A percentile compares a stretch with the other conserved stretches of the same genome.
Evolutionary conservation across 768 basidiomycete species (phyloP).

Genomic region (Hortiboletus flavorubellus): DNA sequence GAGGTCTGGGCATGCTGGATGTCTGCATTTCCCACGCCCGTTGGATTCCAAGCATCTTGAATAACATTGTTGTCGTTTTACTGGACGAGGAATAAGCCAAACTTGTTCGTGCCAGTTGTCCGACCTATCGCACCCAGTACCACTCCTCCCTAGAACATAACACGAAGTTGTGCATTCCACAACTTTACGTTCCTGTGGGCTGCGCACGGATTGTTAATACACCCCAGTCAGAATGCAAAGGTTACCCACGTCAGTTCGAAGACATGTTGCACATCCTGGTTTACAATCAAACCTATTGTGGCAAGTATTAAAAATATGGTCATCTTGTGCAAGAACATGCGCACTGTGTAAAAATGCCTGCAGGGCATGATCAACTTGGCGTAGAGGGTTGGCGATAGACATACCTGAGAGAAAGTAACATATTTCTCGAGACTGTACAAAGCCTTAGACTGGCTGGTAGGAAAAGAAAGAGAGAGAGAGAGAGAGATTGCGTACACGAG

Average conservation of each 20-base stretch:
- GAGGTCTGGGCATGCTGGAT: too few relatives aligned
- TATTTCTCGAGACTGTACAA: conserved; percentile 35
- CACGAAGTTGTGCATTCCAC: conserved; percentile 59
- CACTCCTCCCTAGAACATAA: conserved; percentile 43
- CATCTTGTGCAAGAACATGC: not conserved
- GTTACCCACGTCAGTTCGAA: conserved; percentile 26
- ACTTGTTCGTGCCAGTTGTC: too few relatives aligned
- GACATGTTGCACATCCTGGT: conserved; percentile 25
- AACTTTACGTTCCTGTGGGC: conserved; percentile 50
- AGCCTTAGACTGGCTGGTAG: conserved; percentile 33
- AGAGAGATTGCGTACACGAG: conserved; percentile 43
- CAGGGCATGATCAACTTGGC: conserved; percentile 29
- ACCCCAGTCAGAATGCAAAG: conserved; percentile 12
- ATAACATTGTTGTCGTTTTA: too few relatives aligned
- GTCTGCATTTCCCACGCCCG: too few relatives aligned
- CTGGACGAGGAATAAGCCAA: too few relatives aligned
- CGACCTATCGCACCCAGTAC: too few relatives aligned
- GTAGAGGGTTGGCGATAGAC: conserved; percentile 20
- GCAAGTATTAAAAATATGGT: not conserved
- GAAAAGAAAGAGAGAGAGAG: too few relatives aligned
- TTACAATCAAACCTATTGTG: conserved; percentile 21
- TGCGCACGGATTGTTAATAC: conserved; percentile 12
- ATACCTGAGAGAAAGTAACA: conserved; percentile 27
- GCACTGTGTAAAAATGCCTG: conserved; percentile 25
- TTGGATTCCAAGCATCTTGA: too few relatives aligned